Percentiles rank a stretch among this genome's conserved stretches.
Conservation (phyloP, 163 green algal genomes). For the Chlorella variabilis region DNA sequence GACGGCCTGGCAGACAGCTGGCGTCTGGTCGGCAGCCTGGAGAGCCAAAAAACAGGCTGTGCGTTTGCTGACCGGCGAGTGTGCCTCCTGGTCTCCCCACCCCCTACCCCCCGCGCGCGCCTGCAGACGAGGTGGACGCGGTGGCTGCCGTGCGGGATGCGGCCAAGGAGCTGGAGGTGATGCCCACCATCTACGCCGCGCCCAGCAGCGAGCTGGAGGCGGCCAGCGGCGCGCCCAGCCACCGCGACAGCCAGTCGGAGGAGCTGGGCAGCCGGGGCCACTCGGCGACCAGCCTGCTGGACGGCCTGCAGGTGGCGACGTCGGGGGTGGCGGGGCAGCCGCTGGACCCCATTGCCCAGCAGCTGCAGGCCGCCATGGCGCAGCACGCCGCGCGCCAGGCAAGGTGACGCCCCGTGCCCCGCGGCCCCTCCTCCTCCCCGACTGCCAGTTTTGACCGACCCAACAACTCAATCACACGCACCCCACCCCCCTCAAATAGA, state of each 20-base stretch:
- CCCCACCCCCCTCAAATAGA: no score
- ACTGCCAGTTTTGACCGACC: no score
- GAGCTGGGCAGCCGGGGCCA: slow-evolving; percentile 20
- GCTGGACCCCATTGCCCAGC: background rate
- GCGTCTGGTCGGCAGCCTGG: no score
- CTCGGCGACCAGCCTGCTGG: slow-evolving; percentile 16
- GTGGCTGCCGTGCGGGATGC: slow-evolving; percentile 12
- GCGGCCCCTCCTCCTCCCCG: no score
- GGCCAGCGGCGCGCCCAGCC: background rate
- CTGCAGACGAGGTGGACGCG: slow-evolving; percentile 30
- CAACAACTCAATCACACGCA: no score
- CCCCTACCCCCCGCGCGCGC: background rate
- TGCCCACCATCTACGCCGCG: slow-evolving; percentile 56
- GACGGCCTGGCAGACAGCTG: background rate
- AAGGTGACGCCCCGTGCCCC: background rate
- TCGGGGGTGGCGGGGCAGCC: background rate
- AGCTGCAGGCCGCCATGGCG: slow-evolving; percentile 7
- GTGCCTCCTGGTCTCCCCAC: no score
- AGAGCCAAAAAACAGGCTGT: no score
- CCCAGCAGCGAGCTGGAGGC: slow-evolving; percentile 24
- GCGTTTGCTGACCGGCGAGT: no score
- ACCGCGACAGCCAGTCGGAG: background rate
- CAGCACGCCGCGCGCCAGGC: background rate
- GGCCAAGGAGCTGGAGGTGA: slow-evolving; percentile 54
- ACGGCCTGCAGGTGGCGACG: background rate